These are phyloP conservation scores for Diplodia intermedia DNA, from an alignment of 2,329 filamentous ascomycete species.

Conservation along the genomic window DNA sequence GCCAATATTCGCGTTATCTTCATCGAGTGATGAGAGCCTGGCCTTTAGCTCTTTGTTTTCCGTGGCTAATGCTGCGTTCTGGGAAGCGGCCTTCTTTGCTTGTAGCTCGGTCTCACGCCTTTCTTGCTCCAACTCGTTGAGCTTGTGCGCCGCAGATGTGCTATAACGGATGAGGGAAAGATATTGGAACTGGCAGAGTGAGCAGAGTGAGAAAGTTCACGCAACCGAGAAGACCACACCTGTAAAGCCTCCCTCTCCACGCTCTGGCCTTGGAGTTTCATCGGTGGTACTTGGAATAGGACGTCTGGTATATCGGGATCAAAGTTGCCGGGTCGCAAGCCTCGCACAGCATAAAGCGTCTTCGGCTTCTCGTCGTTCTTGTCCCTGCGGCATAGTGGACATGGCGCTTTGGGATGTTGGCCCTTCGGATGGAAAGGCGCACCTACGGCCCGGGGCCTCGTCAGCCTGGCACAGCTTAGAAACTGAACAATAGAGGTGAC, in stretches of 20 bases:
- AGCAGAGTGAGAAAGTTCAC: neutral
- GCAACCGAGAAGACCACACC: slow-evolving; percentile 39
- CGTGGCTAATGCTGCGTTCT: slow-evolving; percentile 8
- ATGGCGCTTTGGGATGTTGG: slow-evolving; percentile 51
- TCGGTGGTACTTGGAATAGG: slow-evolving; percentile 56
- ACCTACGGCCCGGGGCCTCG: slow-evolving; percentile 41
- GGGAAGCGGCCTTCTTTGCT: neutral
- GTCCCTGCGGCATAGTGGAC: slow-evolving; percentile 53
- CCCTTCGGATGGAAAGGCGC: slow-evolving; percentile 54
- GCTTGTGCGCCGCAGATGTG: slow-evolving; percentile 33
- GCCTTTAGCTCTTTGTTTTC: slow-evolving; percentile 39
- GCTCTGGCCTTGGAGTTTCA: slow-evolving; percentile 47
- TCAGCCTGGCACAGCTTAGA: slow-evolving; percentile 3
- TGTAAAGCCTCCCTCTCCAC: slow-evolving; percentile 53
- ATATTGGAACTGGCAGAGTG: slow-evolving; percentile 56
- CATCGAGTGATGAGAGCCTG: slow-evolving; percentile 36
- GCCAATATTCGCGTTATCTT: slow-evolving; percentile 39
- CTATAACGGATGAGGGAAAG: slow-evolving; percentile 46
- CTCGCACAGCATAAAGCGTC: slow-evolving; percentile 55
- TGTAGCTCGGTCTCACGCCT: neutral
- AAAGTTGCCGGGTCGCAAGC: slow-evolving; percentile 51
- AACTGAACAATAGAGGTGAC: neutral
- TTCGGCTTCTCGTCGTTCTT: slow-evolving; percentile 45
- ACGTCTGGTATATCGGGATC: slow-evolving; percentile 52
- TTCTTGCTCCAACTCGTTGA: neutral